Evolutionary conservation across 768 basidiomycete genomes (phyloP).

Genomic region (Podaxis pistillaris): DNA sequence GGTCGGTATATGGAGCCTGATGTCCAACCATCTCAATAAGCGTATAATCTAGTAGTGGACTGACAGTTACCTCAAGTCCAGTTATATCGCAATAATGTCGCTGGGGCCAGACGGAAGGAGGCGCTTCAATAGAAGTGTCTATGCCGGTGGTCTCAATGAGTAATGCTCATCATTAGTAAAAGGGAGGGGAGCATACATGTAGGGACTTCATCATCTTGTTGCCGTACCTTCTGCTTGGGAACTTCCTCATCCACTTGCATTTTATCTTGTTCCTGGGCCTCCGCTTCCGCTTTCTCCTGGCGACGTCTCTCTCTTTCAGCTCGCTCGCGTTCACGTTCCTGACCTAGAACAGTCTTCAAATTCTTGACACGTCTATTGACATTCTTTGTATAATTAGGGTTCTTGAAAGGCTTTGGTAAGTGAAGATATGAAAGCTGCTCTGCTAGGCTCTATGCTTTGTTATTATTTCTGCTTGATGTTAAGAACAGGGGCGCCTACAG

Average conservation of each 20-base stretch:
- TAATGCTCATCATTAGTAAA: not conserved
- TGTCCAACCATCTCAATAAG: not conserved
- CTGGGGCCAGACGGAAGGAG: constrained; percentile 76
- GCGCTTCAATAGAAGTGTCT: constrained; percentile 85
- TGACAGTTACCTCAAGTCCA: constrained; percentile 61
- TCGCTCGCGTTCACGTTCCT: constrained; percentile 79
- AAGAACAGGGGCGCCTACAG: constrained; percentile 26
- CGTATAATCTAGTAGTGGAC: not conserved
- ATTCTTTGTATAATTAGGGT: constrained; percentile 66
- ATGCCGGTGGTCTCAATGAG: not conserved
- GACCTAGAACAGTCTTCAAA: constrained; percentile 71
- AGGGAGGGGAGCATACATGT: constrained; percentile 50
- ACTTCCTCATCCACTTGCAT: constrained; percentile 57
- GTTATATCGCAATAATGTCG: constrained; percentile 85
- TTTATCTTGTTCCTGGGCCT: constrained; percentile 19
- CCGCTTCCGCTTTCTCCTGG: constrained; percentile 41
- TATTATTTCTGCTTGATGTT: not conserved
- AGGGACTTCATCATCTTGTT: constrained; percentile 43
- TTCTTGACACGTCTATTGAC: constrained; percentile 74
- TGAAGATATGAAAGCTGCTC: constrained; percentile 76
- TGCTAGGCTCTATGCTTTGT: constrained; percentile 52
- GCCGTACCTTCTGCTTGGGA: not conserved
- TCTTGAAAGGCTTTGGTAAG: constrained; percentile 76
- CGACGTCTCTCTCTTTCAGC: constrained; percentile 59
- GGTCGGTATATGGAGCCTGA: constrained; percentile 83